These are phyloP conservation scores for Amanita pseudoporphyria DNA, from an alignment of 768 basidiomycete genomes.

Conservation along the genomic window DNA sequence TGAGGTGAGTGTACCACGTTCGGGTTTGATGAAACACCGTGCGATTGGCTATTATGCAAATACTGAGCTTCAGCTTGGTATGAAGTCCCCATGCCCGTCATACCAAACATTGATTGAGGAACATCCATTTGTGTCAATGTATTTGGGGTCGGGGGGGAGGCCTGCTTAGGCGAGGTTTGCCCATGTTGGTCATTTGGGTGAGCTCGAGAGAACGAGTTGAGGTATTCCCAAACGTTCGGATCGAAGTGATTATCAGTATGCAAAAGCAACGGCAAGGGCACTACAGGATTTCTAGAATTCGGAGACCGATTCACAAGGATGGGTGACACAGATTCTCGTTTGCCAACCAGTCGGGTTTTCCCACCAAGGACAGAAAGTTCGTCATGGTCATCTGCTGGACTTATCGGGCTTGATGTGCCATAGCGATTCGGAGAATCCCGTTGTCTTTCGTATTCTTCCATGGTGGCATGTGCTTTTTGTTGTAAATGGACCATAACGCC, in stretches of 20 bases:
- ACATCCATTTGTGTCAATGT: constrained; percentile 26
- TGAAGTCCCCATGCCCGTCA: constrained; percentile 27
- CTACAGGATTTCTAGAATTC: constrained; percentile 59
- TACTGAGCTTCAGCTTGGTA: constrained; percentile 28
- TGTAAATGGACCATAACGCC: constrained; percentile 55
- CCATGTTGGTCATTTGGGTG: constrained; percentile 9
- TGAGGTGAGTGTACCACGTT: neutral
- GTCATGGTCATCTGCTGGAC: constrained; percentile 45
- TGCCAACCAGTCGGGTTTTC: constrained; percentile 53
- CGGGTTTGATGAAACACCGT: constrained; percentile 16
- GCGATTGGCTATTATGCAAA: constrained; percentile 17
- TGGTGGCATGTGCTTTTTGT: constrained; percentile 53
- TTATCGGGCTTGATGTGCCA: constrained; percentile 28
- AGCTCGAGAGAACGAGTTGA: constrained; percentile 42
- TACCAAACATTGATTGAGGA: constrained; percentile 38
- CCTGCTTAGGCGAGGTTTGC: constrained; percentile 8
- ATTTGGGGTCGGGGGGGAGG: constrained; percentile 9
- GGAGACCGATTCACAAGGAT: constrained; percentile 56
- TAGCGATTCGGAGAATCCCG: constrained; percentile 35
- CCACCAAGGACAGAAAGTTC: constrained; percentile 58
- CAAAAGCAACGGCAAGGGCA: constrained; percentile 56
- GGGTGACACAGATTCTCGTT: constrained; percentile 50
- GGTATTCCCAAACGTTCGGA: constrained; percentile 58
- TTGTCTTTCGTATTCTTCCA: constrained; percentile 56
- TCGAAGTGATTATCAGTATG: constrained; percentile 42